phyloP scores from a whole-genome alignment of 192 early-diverging fungal genomes.

The Coemansia sp. region DNA sequence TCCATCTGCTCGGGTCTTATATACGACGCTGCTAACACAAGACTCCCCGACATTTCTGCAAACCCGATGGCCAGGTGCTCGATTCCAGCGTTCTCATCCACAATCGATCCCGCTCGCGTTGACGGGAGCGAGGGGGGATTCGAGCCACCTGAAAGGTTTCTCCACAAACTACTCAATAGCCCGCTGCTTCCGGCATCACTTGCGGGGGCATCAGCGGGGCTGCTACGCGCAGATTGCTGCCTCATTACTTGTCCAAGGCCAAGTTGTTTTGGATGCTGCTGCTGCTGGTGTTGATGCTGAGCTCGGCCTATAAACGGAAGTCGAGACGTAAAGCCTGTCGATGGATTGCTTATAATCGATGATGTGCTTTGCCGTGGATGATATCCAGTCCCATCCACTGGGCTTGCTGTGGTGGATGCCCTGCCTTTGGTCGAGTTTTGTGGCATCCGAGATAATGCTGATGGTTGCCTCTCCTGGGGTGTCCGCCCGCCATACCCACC shows the following conservation, averaged over 20 bases:
- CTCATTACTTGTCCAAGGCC: neutral
- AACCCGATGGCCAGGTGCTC: constrained; percentile 49
- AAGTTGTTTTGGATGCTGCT: neutral
- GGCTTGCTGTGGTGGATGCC: constrained; percentile 1
- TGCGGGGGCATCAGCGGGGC: constrained; percentile 5
- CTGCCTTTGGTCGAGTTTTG: neutral
- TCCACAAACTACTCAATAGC: constrained; percentile 46
- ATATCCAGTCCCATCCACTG: neutral
- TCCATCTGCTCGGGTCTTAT: constrained; percentile 49
- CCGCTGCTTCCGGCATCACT: constrained; percentile 49
- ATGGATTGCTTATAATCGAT: constrained; percentile 39
- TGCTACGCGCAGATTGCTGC: neutral
- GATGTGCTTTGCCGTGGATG: constrained; percentile 36
- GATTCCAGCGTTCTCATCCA: constrained; percentile 21
- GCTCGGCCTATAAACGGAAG: constrained; percentile 28
- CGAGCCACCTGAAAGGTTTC: constrained; percentile 38
- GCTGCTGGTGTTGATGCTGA: constrained; percentile 18
- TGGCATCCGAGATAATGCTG: constrained; percentile 2
- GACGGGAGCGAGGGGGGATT: constrained; percentile 21
- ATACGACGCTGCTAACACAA: constrained; percentile 32
- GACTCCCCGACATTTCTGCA: constrained; percentile 44
- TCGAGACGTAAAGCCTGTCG: constrained; percentile 40
- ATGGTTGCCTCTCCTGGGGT: constrained; percentile 1
- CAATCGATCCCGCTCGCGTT: constrained; percentile 15
- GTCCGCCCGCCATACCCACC: constrained; percentile 1